Evolutionary conservation across 2,329 filamentous ascomycete species (phyloP).

Genomic region (Neodidymelliopsis sp.): DNA sequence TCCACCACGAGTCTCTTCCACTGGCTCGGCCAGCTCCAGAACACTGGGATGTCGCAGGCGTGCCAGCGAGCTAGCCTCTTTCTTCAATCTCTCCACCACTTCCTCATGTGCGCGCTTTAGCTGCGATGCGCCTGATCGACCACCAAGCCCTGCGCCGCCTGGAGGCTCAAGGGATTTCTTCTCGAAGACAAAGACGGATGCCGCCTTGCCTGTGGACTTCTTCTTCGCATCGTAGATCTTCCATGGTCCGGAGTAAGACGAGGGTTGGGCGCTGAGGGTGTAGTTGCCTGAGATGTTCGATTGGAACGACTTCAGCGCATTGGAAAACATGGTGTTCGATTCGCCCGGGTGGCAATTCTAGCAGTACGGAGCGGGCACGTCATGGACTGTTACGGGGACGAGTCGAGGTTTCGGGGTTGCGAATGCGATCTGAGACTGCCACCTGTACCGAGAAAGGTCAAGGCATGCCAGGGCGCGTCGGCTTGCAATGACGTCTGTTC

Average conservation of each 20-base stretch:
- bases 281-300: slow-evolving; percentile 96
- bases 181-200: slow-evolving; percentile 94
- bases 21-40: slow-evolving; percentile 89
- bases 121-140: slow-evolving; percentile 67
- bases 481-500: slow-evolving; percentile 5
- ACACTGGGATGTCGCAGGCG: slow-evolving; percentile 90
- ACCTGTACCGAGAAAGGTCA: slow-evolving; percentile 29
- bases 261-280: slow-evolving; percentile 75
- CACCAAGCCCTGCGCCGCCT: slow-evolving; percentile 64
- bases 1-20: slow-evolving; percentile 90
- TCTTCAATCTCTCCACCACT: slow-evolving; percentile 87
- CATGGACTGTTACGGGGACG: slow-evolving; percentile 37
- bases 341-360: slow-evolving; percentile 36
- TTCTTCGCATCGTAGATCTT: slow-evolving; percentile 98
- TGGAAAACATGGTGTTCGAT: slow-evolving; percentile 79
- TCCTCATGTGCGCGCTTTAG: slow-evolving; percentile 87
- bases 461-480: slow-evolving; percentile 21
- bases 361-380: slow-evolving; percentile 28
- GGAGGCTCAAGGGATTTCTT: slow-evolving; percentile 81
- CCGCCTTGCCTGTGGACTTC: slow-evolving; percentile 88
- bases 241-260: slow-evolving; percentile 89
- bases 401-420: slow-evolving; percentile 21
- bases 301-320: slow-evolving; percentile 85
- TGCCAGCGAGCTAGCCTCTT: slow-evolving; percentile 88
- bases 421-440: slow-evolving; percentile 29